phyloP scores from a whole-genome alignment of 768 basidiomycete species.

The Naematelia aurantialba region DNA sequence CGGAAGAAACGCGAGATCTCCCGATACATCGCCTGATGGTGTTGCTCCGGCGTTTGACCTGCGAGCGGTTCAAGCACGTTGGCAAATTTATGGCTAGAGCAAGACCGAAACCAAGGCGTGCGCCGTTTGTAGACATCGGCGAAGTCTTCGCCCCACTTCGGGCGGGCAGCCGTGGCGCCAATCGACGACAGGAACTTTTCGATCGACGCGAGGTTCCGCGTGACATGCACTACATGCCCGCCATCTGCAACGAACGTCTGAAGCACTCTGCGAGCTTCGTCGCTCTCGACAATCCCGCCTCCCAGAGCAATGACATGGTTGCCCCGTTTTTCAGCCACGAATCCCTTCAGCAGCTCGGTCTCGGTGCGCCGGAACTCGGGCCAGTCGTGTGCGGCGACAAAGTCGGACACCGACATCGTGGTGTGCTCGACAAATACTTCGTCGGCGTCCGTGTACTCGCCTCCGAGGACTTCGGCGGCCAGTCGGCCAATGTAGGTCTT shows the following conservation, averaged over 20 bases:
- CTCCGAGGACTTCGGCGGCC: constrained; percentile 67
- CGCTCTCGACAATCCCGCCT: constrained; percentile 88
- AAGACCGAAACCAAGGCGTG: constrained; percentile 79
- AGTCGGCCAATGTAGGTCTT: constrained; percentile 83
- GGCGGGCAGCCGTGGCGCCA: constrained; percentile 65
- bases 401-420: constrained; percentile 64
- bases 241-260: constrained; percentile 60
- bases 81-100: constrained; percentile 75
- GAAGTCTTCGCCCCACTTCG: constrained; percentile 82
- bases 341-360: constrained; percentile 62
- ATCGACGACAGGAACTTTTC: constrained; percentile 65
- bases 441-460: constrained; percentile 82
- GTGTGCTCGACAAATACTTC: constrained; percentile 66
- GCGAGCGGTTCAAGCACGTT: constrained; percentile 57
- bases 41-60: constrained; percentile 48
- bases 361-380: constrained; percentile 81
- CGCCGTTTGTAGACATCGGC: constrained; percentile 78
- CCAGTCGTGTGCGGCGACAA: constrained; percentile 82
- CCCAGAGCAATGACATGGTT: constrained; percentile 83
- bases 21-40: constrained; percentile 51
- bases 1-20: constrained; percentile 83
- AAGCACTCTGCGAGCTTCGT: constrained; percentile 67
- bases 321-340: constrained; percentile 59
- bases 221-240: constrained; percentile 79
- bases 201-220: constrained; percentile 74